Evolutionary conservation across 1,284 basidiomycete genomes (phyloP).

Genomic region (Cutaneotrichosporon cavernicola): DNA sequence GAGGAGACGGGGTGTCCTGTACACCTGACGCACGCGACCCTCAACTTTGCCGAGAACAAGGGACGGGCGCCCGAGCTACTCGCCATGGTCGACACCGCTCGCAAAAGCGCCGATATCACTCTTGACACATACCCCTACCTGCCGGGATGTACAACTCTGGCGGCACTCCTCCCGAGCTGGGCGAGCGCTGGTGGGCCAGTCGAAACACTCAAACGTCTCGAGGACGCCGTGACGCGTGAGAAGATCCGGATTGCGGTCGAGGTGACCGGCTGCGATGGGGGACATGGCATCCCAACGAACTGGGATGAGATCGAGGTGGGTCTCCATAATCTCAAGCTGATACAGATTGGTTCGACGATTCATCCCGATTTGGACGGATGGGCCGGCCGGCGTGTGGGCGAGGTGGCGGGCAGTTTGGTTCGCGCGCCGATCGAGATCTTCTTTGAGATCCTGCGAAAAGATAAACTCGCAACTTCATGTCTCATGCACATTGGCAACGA

Average conservation of each 20-base stretch:
- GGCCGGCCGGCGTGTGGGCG: conserved; percentile 30
- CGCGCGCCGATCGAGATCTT: conserved; percentile 37
- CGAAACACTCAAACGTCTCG: conserved; percentile 39
- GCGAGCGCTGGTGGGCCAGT: conserved; percentile 43
- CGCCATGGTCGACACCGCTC: conserved; percentile 37
- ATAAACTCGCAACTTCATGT: conserved; percentile 43
- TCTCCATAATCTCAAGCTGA: not conserved
- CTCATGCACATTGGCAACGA: conserved; percentile 52
- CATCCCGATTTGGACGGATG: conserved; percentile 31
- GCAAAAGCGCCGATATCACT: conserved; percentile 35
- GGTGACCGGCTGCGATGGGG: conserved; percentile 48
- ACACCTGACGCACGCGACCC: conserved; percentile 50
- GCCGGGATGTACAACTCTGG: conserved; percentile 49
- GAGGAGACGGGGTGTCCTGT: conserved; percentile 41
- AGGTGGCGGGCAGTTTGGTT: conserved; percentile 25
- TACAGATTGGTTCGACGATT: conserved; percentile 35
- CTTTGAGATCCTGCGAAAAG: conserved; percentile 44
- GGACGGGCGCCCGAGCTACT: conserved; percentile 41
- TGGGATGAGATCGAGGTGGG: conserved; percentile 48
- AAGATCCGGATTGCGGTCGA: conserved; percentile 46
- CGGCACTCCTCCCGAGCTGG: conserved; percentile 46
- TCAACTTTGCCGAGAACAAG: conserved; percentile 50
- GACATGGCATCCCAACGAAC: conserved; percentile 49
- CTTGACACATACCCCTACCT: conserved; percentile 53
- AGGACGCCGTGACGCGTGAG: conserved; percentile 33